Evolutionary conservation across 352 stramenopile species (phyloP).

Genomic region (Thalassiosira sp.): DNA sequence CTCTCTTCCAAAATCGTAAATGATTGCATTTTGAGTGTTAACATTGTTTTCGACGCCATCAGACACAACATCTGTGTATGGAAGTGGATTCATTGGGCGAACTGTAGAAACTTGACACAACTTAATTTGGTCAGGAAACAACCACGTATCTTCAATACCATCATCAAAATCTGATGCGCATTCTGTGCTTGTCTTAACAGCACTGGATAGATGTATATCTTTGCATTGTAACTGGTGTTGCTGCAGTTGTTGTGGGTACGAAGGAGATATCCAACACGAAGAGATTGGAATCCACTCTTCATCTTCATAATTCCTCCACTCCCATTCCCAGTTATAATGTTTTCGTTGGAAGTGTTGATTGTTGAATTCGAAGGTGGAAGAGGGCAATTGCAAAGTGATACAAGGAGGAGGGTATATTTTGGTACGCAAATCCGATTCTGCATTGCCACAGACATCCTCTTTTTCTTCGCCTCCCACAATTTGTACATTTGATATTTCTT

Average conservation of each 20-base stretch:
- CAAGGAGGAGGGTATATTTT: slow-evolving; percentile 16
- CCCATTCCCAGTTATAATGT: too few species aligned
- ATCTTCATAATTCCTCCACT: slow-evolving; percentile 11
- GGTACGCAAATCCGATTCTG: not conserved
- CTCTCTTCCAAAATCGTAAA: slow-evolving; percentile 43
- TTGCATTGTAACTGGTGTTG: not conserved
- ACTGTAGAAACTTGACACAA: slow-evolving; percentile 20
- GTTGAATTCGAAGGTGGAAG: not conserved
- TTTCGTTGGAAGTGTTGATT: not conserved
- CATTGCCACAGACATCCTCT: not conserved
- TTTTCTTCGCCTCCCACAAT: not conserved
- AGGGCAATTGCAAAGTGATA: slow-evolving; percentile 7
- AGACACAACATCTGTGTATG: not conserved
- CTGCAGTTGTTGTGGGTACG: too few species aligned
- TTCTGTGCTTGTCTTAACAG: not conserved
- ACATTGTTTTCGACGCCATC: not conserved
- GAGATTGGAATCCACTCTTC: slow-evolving; percentile 8
- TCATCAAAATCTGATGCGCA: not conserved
- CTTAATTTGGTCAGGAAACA: slow-evolving; percentile 29
- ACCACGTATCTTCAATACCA: not conserved
- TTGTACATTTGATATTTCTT: not conserved
- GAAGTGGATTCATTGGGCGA: not conserved
- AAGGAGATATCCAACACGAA: not conserved
- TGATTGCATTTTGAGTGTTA: not conserved
- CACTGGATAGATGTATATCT: not conserved